Base-by-base conservation (phyloP, 441 rosid species). In the Theobroma grandiflorum region DNA sequence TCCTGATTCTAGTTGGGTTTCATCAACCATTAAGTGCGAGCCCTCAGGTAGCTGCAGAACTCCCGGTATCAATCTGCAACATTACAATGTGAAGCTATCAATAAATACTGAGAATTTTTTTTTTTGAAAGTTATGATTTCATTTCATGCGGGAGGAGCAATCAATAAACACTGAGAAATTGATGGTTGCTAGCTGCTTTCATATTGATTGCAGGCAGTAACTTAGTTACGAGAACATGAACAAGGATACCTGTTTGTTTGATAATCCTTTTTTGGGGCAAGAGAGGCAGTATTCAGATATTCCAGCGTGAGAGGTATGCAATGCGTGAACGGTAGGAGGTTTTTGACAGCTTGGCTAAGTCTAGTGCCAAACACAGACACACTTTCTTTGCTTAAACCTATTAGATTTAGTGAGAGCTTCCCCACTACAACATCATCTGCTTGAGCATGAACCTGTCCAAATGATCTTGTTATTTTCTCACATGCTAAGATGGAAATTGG, bases 221-320 rank as follows among this genome's bases (percentile, higher is more conserved):
- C 33, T 47, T 59, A 20, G 12, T 43, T n/a, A 15, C 3, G 75
- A 33, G 63, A 53, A 57, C 20, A 71, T n/a, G 45, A 77, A 77
- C 20, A 45, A 58, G 75, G 63, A 72, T 80, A 91, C 98, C 97
- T 91, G 75, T 93, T 93, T 20, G 72, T 81, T 75, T 82, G 82
- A 82, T 96, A 96, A 82, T 96, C 99, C 82, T 95, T 96, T 86
- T 88, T 92, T 0, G 98, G 98, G 59, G 92, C 95, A 72, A 96
- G 87, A 42, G 90, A 84, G 61, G 89, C 88, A 52, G 83, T 72
- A 79, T 93, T 96, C 43, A 96, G 96, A 82, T 90, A 89, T 63
- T 91, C 91, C 68, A 92, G 83, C 0, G 94, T 93, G 50, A 96
- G 89, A 37, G 92, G 92, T 53, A 94, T 79, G 79, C 82, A 84